Evolutionary conservation across 441 rosid genomes (phyloP).

Genomic region (Pelargonium australe): DNA sequence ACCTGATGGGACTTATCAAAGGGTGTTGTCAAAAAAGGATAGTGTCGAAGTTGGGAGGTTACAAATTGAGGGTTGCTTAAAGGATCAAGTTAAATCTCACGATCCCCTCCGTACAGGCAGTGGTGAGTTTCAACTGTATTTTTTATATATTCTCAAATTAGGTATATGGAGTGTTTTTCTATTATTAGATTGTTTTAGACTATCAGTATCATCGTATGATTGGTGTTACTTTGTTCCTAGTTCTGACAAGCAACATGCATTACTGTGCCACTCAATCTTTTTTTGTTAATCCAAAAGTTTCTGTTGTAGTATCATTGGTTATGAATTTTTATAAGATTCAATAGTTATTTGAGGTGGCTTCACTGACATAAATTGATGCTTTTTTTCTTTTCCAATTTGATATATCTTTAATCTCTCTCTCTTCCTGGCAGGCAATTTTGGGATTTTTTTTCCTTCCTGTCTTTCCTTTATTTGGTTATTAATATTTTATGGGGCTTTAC

Average conservation of each 20-base stretch:
- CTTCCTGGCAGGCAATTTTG: too few species aligned
- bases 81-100: constrained; percentile 21
- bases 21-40: constrained; percentile 39
- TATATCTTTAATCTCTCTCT: too few species aligned
- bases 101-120: constrained; percentile 24
- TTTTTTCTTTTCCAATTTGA: too few species aligned
- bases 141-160: neutral
- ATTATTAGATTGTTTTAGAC: neutral
- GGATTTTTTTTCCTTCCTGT: too few species aligned
- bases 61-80: constrained; percentile 15
- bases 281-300: neutral
- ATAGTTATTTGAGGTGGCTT: neutral
- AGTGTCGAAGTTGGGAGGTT: constrained; percentile 34
- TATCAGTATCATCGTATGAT: neutral
- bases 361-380: neutral
- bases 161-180: neutral
- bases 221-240: neutral
- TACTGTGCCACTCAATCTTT: neutral
- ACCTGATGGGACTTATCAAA: constrained; percentile 43
- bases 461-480: neutral
- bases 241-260: neutral
- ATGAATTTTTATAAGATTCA: neutral
- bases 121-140: constrained; percentile 30
- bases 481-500: neutral
- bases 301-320: neutral